phyloP scores from a whole-genome alignment of 78 protist genomes.

The Speleostelium caveatum region DNA sequence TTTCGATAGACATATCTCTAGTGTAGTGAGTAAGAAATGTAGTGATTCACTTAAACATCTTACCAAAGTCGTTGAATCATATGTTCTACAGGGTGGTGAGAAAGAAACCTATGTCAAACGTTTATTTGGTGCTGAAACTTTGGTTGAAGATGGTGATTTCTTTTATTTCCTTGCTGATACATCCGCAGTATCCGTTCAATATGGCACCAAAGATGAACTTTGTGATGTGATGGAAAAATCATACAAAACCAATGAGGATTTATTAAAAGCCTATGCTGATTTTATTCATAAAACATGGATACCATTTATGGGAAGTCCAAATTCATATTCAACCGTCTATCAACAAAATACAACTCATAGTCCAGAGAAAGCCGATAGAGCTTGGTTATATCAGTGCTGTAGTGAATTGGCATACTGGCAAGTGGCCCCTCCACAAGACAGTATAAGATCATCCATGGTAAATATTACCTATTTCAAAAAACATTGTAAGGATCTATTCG shows the following conservation, averaged over 20 bases:
- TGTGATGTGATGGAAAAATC: constrained; percentile 29
- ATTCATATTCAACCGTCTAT: constrained; percentile 37
- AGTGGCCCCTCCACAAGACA: constrained; percentile 35
- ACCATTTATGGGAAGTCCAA: constrained; percentile 29
- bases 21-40: constrained; percentile 47
- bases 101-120: not conserved
- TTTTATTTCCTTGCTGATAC: constrained; percentile 49
- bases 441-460: constrained; percentile 38
- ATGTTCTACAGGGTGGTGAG: not conserved
- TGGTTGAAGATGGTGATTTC: constrained; percentile 61
- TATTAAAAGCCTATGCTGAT: constrained; percentile 19
- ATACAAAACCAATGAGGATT: not conserved
- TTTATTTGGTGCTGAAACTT: constrained; percentile 31
- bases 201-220: constrained; percentile 32
- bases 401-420: constrained; percentile 50
- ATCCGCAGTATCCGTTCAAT: constrained; percentile 40
- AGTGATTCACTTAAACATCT: constrained; percentile 15
- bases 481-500: constrained; percentile 66
- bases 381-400: constrained; percentile 67
- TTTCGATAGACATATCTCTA: constrained; percentile 42
- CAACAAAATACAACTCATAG: constrained; percentile 70
- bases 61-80: not conserved
- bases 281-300: constrained; percentile 58
- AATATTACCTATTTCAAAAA: constrained; percentile 50
- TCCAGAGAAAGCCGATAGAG: constrained; percentile 59